Base-by-base conservation (phyloP, 2,329 filamentous ascomycete species). In the Trichoderma sp. region DNA sequence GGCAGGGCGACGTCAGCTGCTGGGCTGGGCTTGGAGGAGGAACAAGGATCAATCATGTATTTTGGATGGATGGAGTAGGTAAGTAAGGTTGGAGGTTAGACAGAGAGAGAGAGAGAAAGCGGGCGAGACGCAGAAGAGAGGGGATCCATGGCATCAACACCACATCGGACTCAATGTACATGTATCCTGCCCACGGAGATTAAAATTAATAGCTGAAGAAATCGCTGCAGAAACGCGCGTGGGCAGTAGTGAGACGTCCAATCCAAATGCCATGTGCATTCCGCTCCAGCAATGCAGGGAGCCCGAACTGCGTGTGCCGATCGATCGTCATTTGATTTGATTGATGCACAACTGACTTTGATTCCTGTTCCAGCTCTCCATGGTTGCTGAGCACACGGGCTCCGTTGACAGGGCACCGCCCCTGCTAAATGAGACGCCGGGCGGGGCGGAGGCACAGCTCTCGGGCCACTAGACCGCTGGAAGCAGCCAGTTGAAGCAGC, bases 401-500 rank as follows among this genome's bases (percentile, higher is more conserved):
- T 31, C 24, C 56, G 69, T 64, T 63, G 69, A 72, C 69, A 72
- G 69, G 59, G 69, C 69, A 72, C 69, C 69, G 69, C 69, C 69
- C 59, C 67, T 62, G 60, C 71, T 56, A 9, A 33, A 73, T 56
- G 71, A 75, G 65, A 75, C 35, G 64, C 59, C 31, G 38, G 38
- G 74, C 59, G 74, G 74, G 74, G 74, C 74, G 66, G 74, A 66
- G 74, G 62, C 67, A 65, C 60, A 75, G 67, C 62, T 45, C 50
- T 21, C 60, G 60, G 69, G 41, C 69, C 68, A 64, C 69, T 72
- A 53, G 56, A 60, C 68, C 68, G 56, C 68, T 50, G 68, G 35
- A 59, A 21, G 63, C 60, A 73, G 68, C 56, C 24, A 33, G 68
- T 45, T 45, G 24, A 27, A 63, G 59, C 31, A 38, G 71, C 56